These are phyloP conservation scores for Fusarium tjaetaba DNA, from an alignment of 2,329 filamentous ascomycete species.

Conservation along the genomic window DNA sequence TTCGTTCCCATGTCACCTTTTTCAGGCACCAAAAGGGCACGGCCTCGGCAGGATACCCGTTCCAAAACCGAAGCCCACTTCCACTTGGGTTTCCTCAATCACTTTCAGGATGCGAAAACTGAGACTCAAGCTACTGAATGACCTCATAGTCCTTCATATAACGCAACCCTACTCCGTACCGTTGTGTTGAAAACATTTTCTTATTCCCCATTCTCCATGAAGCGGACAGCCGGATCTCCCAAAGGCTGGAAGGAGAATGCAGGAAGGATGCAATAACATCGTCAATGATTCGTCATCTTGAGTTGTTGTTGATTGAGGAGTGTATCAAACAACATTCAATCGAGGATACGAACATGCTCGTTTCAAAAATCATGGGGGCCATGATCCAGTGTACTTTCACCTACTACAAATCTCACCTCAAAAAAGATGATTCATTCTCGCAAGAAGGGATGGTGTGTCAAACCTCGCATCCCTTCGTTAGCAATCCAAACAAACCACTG, in stretches of 20 bases:
- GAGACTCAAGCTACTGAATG: neutral
- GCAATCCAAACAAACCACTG: neutral
- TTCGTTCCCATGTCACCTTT: neutral
- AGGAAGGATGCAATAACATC: neutral
- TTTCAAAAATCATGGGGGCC: neutral
- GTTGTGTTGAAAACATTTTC: neutral
- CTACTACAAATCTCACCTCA: neutral
- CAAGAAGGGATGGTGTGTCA: neutral
- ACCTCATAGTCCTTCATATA: neutral
- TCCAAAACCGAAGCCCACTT: neutral
- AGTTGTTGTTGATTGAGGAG: neutral
- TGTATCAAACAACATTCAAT: neutral
- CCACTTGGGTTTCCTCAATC: neutral
- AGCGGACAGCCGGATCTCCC: neutral
- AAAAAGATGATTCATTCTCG: neutral
- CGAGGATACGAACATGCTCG: neutral
- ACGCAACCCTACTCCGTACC: neutral
- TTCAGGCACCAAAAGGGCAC: neutral
- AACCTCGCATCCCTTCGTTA: neutral
- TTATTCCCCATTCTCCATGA: neutral
- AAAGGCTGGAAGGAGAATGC: neutral
- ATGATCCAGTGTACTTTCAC: neutral
- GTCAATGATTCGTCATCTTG: slow-evolving; percentile 27
- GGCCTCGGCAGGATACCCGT: slow-evolving; percentile 8
- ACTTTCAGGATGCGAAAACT: neutral